Evolutionary conservation across 306 rosid species (phyloP), one percentile per base, ranked within the genome.

Genomic region (Malus fusca): DNA sequence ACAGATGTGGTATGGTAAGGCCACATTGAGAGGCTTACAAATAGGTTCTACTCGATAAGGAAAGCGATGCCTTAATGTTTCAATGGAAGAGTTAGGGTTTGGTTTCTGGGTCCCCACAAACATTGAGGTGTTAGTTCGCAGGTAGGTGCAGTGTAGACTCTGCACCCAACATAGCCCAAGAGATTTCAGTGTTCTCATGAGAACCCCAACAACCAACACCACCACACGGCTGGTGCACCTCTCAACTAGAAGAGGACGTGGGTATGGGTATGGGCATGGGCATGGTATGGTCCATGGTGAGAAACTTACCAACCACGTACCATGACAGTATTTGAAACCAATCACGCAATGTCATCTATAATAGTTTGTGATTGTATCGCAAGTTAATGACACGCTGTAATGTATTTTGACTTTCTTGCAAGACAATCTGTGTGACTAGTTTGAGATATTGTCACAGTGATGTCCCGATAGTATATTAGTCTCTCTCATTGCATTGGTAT

Each of bases 111-210:
- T 28, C 84, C 68, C 79, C 81, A 75, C 63, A 62, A 74, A 82
- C 80, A 80, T 62, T 37, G 83, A 72, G 74, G 82, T 83, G 94
- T 87, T 93, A 83, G 89, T 77, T 84, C 88, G 87, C 74, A 75
- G 86, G 85, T 88, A 59, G 87, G 89, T 74, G 82, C 76, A 76
- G 60, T 92, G 98, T 88, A 78, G 71, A 37, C 84, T 84, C 90
- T 88, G 89, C 71, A 81, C 80, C 85, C 91, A 88, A 80, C 97
- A 96, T 65, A 23, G 70, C 84, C 82, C 87, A 79, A 78, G 88
- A 79, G 84, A 79, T 77, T 75, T 81, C 84, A 76, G 89, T 31
- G 71, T 74, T 73, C 82, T 5, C 12, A 71, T 52, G 73, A 35
- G 70, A 81, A 72, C 62, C 68, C 71, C 84, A 82, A 35, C 77